These are phyloP conservation scores for Nematodospora valgi DNA, from an alignment of 805 yeast species.

Conservation along the genomic window DNA sequence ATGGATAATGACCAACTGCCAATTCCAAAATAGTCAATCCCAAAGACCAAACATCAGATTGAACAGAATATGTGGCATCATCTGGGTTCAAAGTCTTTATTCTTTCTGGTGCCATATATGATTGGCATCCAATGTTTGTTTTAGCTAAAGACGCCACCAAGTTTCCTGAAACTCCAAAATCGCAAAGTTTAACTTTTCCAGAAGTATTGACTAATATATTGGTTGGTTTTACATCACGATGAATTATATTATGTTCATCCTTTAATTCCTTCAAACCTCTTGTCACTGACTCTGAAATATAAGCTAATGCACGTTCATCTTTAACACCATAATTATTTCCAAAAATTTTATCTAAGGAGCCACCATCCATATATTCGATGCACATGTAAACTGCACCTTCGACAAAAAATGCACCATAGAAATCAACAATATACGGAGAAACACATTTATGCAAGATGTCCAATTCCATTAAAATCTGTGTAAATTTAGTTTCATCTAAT, in stretches of 20 bases:
- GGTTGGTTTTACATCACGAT: conserved; percentile 96
- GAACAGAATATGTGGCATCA: conserved; percentile 82
- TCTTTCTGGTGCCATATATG: conserved; percentile 98
- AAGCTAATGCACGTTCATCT: conserved; percentile 77
- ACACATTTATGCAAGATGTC: conserved; percentile 90
- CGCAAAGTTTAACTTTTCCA: conserved; percentile 91
- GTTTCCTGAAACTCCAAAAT: conserved; percentile 95
- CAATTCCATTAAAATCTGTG: conserved; percentile 93
- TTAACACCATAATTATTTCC: conserved; percentile 55
- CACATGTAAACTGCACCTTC: conserved; percentile 99
- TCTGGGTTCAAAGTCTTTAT: conserved; percentile 73
- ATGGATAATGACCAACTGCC: conserved; percentile 92
- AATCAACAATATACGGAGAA: conserved; percentile 89
- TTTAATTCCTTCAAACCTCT: conserved; percentile 79
- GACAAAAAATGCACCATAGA: conserved; percentile 94
- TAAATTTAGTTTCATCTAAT: conserved; percentile 87
- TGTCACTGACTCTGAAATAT: conserved; percentile 75
- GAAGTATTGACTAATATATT: conserved; percentile 76
- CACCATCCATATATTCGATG: conserved; percentile 97
- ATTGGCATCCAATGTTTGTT: conserved; percentile 96
- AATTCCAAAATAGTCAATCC: conserved; percentile 88
- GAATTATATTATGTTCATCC: conserved; percentile 88
- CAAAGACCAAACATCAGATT: conserved; percentile 93
- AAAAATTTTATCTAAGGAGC: conserved; percentile 84
- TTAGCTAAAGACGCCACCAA: conserved; percentile 91